Percentiles rank a stretch among this genome's conserved stretches.
Conservation (phyloP, 164 flowering plant species). For the Annona cherimola region DNA sequence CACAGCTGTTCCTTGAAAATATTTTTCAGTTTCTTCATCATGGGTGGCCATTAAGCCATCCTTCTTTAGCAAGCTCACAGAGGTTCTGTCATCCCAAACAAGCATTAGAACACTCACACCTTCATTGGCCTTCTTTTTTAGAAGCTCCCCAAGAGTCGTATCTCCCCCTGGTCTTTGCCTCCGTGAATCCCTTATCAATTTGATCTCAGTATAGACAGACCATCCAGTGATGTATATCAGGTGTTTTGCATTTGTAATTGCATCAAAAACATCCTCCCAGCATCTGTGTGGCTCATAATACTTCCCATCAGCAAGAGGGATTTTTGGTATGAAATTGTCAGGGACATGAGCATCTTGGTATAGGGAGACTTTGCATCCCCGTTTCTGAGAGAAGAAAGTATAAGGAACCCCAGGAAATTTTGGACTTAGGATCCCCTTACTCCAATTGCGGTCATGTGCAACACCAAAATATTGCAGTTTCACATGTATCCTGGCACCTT, state of each 20-base stretch:
- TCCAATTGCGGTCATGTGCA: conserved; percentile 38
- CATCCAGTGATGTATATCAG: conserved; percentile 73
- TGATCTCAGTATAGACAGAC: conserved; percentile 64
- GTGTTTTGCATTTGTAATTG: conserved; percentile 58
- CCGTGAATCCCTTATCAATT: conserved; percentile 51
- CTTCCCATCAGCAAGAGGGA: conserved; percentile 46
- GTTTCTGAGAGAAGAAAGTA: conserved; percentile 59
- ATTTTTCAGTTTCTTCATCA: conserved; percentile 60
- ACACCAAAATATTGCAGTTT: conserved; percentile 46
- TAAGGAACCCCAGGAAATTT: conserved; percentile 64
- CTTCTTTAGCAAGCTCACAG: conserved; percentile 39
- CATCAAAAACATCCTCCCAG: conserved; percentile 78
- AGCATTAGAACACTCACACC: conserved; percentile 75
- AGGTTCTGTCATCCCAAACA: conserved; percentile 82
- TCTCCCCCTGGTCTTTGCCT: conserved; percentile 54
- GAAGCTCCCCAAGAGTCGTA: conserved; percentile 61
- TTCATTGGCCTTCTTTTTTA: conserved; percentile 63
- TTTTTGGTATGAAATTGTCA: conserved; percentile 45
- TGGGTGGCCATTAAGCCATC: conserved; percentile 79
- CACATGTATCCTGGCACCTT: conserved; percentile 52
- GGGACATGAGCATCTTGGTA: conserved; percentile 77
- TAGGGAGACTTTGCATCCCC: conserved; percentile 51
- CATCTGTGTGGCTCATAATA: conserved; percentile 56
- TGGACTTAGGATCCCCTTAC: conserved; percentile 41
- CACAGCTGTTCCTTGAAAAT: conserved; percentile 43